Evolutionary conservation across 164 flowering plant species (phyloP).

Genomic region (Liquidambar formosana): DNA sequence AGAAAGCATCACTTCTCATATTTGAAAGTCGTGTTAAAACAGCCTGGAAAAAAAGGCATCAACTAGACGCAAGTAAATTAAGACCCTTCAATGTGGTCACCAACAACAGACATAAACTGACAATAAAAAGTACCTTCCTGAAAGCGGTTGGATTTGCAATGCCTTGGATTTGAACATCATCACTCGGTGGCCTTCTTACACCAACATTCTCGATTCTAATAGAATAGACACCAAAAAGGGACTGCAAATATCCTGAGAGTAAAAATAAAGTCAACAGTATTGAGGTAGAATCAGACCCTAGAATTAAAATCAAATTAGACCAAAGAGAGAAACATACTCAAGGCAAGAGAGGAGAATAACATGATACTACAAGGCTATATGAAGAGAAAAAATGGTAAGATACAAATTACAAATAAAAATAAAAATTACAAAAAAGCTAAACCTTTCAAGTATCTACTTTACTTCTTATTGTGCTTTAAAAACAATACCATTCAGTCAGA

Average conservation of each 20-base stretch:
- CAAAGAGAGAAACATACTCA: not conserved
- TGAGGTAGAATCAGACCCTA: not conserved
- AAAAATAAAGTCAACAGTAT: not conserved
- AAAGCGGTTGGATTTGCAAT: conserved; percentile 65
- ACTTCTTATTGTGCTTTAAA: not conserved
- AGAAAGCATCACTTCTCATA: conserved; percentile 49
- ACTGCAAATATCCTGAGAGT: conserved; percentile 76
- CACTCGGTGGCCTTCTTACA: conserved; percentile 75
- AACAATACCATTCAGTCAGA: no score
- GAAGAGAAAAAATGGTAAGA: not conserved
- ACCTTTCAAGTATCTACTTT: not conserved
- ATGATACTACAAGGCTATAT: no score
- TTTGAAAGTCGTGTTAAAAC: conserved; percentile 61
- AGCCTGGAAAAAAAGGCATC: conserved; percentile 50
- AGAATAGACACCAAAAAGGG: conserved; percentile 74
- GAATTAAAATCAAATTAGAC: not conserved
- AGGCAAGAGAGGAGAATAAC: not conserved
- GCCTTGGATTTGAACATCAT: conserved; percentile 82
- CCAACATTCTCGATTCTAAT: conserved; percentile 80
- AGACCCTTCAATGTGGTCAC: not conserved
- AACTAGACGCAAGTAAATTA: not conserved
- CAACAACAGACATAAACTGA: not conserved
- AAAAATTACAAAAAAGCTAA: no score
- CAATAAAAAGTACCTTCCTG: conserved; percentile 51
- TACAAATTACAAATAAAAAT: not conserved